Evolutionary conservation across 2,329 filamentous ascomycete species (phyloP), one percentile per base, ranked within the genome.

Genomic region (Arthrobotrys sphaeroides): DNA sequence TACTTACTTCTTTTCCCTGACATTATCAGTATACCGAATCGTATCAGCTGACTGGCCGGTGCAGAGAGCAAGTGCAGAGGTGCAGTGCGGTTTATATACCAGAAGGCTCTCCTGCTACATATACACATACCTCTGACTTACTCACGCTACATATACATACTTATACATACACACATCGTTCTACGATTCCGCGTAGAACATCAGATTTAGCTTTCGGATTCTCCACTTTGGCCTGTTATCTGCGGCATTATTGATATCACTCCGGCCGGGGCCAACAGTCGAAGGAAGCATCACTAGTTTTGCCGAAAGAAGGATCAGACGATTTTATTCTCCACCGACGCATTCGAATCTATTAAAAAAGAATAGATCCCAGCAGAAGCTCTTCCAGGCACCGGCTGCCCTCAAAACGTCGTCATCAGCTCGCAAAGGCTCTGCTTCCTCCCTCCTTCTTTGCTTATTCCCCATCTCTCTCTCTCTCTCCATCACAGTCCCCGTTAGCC

Each of bases 241-340:
- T 74, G 70, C 70, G 70, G 70, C 55, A 74, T 74, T 74, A 74
- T 74, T 74, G 70, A 68, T 74, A 74, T 74, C 70, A 68, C 38
- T 55, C 64, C 69, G 53, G 61, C 61, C 69, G 33, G 69, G 69
- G 67, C 59, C 36, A 62, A 6, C 47, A 47, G 9, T 40, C 16
- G 13, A 45, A 64, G 55, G 59, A 47, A 55, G 47, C 55, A 60
- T 61, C 43, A 33, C 40, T 40, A 26, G 31, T 49, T 61, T 60
- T 66, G 60, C 43, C 69, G 42, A 73, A 61, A 61, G 51, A 73
- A 73, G 61, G 69, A 73, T 73, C 61, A 62, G 69, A 73, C 61
- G 69, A 62, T 66, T 73, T 70, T 61, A 26, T 57, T 43, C 61
- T 69, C 45, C n/a, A n/a, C n/a, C n/a, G n/a, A 45, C 13, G 22